Conservation (phyloP, 1,284 basidiomycete genomes). For the Peniophora sp. region DNA sequence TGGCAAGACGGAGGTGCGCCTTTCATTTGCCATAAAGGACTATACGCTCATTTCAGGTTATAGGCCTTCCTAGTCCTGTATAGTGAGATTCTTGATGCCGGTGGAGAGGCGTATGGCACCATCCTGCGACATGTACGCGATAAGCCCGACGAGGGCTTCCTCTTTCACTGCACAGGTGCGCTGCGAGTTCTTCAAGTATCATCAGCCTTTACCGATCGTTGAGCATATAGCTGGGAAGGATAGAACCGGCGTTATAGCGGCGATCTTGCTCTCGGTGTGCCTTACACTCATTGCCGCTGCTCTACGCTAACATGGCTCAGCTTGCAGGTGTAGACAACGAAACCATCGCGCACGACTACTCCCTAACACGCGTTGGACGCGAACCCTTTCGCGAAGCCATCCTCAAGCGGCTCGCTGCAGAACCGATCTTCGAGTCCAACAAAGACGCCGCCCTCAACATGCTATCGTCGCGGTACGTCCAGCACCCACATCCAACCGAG, state of each 20-base stretch:
- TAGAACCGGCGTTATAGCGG: slow-evolving; percentile 69
- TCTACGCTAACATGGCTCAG: slow-evolving; percentile 25
- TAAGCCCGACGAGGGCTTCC: slow-evolving; percentile 48
- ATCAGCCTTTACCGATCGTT: neutral
- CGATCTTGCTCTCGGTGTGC: slow-evolving; percentile 58
- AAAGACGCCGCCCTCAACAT: slow-evolving; percentile 68
- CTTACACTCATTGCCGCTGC: neutral
- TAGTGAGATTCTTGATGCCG: slow-evolving; percentile 70
- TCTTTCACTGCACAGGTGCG: slow-evolving; percentile 71
- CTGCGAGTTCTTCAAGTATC: neutral
- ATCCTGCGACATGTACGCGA: slow-evolving; percentile 67
- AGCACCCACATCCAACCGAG: neutral
- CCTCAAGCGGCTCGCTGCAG: slow-evolving; percentile 54
- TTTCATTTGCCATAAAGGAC: neutral
- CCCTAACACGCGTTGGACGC: slow-evolving; percentile 65
- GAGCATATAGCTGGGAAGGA: slow-evolving; percentile 56
- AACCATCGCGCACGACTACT: slow-evolving; percentile 62
- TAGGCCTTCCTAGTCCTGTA: slow-evolving; percentile 77
- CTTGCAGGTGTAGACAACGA: slow-evolving; percentile 62
- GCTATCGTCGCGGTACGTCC: slow-evolving; percentile 61
- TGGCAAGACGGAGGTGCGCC: slow-evolving; percentile 62
- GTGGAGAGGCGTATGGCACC: slow-evolving; percentile 51
- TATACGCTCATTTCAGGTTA: neutral
- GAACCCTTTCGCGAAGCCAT: slow-evolving; percentile 67
- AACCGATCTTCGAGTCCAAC: slow-evolving; percentile 64